phyloP scores from a whole-genome alignment of 768 basidiomycete genomes.

The Mycena crocata region DNA sequence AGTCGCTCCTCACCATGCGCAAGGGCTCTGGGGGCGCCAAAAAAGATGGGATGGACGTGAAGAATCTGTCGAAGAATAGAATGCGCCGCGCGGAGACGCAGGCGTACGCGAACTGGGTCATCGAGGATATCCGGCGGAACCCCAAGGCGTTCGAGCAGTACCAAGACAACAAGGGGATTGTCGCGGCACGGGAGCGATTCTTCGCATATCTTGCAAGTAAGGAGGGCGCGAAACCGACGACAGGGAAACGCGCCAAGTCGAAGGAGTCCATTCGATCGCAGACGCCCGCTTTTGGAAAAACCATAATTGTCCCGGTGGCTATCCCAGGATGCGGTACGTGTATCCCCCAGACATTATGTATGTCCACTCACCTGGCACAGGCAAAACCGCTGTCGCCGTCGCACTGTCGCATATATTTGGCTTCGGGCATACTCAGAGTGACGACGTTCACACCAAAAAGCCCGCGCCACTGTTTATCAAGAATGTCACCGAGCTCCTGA shows the following conservation, averaged over 20 bases:
- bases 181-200: slow-evolving; percentile 84
- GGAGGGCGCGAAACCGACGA: slow-evolving; percentile 53
- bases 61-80: slow-evolving; percentile 69
- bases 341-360: neutral
- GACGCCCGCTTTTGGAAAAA: slow-evolving; percentile 66
- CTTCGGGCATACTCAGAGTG: slow-evolving; percentile 94
- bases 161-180: slow-evolving; percentile 83
- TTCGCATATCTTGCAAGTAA: slow-evolving; percentile 71
- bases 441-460: slow-evolving; percentile 87
- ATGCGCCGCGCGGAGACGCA: slow-evolving; percentile 82
- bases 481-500: slow-evolving; percentile 74
- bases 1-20: slow-evolving; percentile 65
- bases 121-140: slow-evolving; percentile 75
- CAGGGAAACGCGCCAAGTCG: too few relatives aligned
- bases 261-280: slow-evolving; percentile 46
- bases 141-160: slow-evolving; percentile 70
- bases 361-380: slow-evolving; percentile 49
- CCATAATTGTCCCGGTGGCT: slow-evolving; percentile 88
- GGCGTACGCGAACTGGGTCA: slow-evolving; percentile 87
- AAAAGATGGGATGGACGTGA: slow-evolving; percentile 41
- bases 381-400: slow-evolving; percentile 88
- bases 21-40: slow-evolving; percentile 43
- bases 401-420: slow-evolving; percentile 84
- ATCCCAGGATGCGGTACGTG: slow-evolving; percentile 92
- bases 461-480: slow-evolving; percentile 75